Base-by-base conservation (phyloP, 1,284 basidiomycete genomes). In the Coniophora puteana region DNA sequence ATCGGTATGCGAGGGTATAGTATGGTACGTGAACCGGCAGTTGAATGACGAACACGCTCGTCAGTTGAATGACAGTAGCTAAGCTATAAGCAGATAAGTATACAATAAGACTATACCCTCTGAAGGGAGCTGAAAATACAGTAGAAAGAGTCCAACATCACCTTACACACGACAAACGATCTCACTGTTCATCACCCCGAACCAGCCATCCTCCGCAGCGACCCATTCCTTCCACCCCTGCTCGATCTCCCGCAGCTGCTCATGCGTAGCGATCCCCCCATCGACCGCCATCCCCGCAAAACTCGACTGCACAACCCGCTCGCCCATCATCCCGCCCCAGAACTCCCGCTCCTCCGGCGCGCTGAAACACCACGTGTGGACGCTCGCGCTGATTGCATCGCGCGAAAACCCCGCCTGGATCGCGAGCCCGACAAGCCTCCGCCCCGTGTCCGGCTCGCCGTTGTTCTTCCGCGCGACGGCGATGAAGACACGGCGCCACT, bases 271-370 rank as follows among this genome's bases (percentile, higher is more conserved):
- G 2, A 59, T 30, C 4, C 59, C 61, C 13, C 47, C 47, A n/a
- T 55, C 52, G 1, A 62, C 20, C 11, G 62, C 65, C 13, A 47
- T 49, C 14, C 41, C 37, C 6, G 58, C 52, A 45, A 61, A 66
- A 38, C 48, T 47, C 11, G 67, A 67, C 3, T 38, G 40, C 6
- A 64, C 31, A 1, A 49, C 53, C 5, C 67, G 51, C 21, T 66
- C 67, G 14, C 63, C 64, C 60, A 58, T 63, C 40, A 66, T 32
- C 16, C 43, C 50, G 3, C 62, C 53, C 54, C 57, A 68, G 59
- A 59, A 68, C 16, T 49, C 51, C 8, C 59, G 52, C 24, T 69
- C 65, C 43, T 61, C 61, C 0, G 55, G 49, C 2, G 57, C 57
- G 38, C 52, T 60, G 49, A 47, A 66, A 48, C 64, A 67, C 64